These are phyloP conservation scores for Aspergillus calidoustus DNA, from an alignment of 2,329 filamentous ascomycete genomes.

Conservation along the genomic window DNA sequence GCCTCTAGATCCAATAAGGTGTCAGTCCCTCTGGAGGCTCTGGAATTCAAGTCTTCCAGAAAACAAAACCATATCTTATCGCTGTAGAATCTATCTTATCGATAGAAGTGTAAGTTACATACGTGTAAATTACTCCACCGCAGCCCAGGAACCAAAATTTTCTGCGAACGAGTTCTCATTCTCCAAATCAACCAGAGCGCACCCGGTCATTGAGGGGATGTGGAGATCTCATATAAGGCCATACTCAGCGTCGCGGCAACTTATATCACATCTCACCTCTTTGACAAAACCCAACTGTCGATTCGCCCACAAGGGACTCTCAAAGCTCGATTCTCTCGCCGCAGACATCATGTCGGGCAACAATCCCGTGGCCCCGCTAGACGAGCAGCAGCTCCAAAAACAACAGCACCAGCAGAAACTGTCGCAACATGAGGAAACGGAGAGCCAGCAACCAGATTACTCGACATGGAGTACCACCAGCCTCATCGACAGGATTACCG, in stretches of 20 bases:
- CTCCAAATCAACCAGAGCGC: not conserved
- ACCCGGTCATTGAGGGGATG: slow-evolving; percentile 32
- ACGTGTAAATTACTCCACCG: not conserved
- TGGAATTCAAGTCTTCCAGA: too few species aligned
- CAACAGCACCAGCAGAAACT: not conserved
- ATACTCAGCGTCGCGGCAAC: slow-evolving; percentile 20
- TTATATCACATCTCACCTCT: slow-evolving; percentile 11
- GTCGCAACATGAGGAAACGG: not conserved
- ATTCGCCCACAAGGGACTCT: slow-evolving; percentile 11
- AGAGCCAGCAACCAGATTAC: slow-evolving; percentile 54
- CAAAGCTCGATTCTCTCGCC: slow-evolving; percentile 22
- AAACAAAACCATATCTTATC: too few species aligned
- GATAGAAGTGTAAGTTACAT: not conserved
- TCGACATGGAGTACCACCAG: slow-evolving; percentile 69
- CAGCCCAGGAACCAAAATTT: slow-evolving; percentile 3
- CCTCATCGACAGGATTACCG: slow-evolving; percentile 69
- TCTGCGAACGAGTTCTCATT: not conserved
- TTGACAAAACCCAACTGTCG: slow-evolving; percentile 20
- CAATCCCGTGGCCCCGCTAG: slow-evolving; percentile 12
- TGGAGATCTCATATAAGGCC: slow-evolving; percentile 32
- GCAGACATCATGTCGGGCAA: slow-evolving; percentile 31
- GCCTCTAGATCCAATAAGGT: too few species aligned
- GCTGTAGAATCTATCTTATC: not conserved
- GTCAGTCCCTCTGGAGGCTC: too few species aligned
- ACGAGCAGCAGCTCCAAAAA: slow-evolving; percentile 15